These are phyloP conservation scores for Phanerochaete sordida DNA, from an alignment of 768 basidiomycete species.

Conservation along the genomic window DNA sequence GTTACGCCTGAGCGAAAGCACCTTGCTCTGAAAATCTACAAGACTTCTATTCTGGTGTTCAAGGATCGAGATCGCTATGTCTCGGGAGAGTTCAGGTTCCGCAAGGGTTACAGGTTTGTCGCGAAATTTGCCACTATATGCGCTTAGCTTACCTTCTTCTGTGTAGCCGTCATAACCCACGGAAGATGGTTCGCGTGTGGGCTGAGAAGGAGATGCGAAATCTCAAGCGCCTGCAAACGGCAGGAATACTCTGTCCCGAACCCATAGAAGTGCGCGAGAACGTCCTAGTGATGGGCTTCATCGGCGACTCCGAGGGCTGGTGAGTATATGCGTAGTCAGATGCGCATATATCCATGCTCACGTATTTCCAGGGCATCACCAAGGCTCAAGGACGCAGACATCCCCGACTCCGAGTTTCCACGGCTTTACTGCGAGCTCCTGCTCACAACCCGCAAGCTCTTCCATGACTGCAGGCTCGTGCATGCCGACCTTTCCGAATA, in stretches of 20 bases:
- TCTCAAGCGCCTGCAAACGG: constrained; percentile 76
- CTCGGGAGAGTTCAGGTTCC: constrained; percentile 93
- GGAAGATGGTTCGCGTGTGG: constrained; percentile 99
- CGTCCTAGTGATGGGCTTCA: constrained; percentile 92
- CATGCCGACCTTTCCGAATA: constrained; percentile 99
- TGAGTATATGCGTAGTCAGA: constrained; percentile 32
- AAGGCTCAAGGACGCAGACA: constrained; percentile 83
- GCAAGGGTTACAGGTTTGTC: constrained; percentile 67
- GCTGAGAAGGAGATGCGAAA: constrained; percentile 99
- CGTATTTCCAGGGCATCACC: constrained; percentile 73
- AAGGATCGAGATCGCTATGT: constrained; percentile 98
- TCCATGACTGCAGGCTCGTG: constrained; percentile 87
- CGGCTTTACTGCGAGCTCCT: constrained; percentile 77
- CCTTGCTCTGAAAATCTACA: constrained; percentile 95
- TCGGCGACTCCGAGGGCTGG: constrained; percentile 83
- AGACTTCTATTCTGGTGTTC: constrained; percentile 96
- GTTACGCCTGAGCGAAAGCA: constrained; percentile 51
- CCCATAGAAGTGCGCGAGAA: constrained; percentile 95
- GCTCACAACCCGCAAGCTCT: constrained; percentile 78
- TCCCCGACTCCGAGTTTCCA: constrained; percentile 47
- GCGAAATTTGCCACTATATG: constrained; percentile 13
- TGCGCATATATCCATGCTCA: not conserved
- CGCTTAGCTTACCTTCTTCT: not conserved
- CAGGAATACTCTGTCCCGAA: constrained; percentile 83
- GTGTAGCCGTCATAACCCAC: constrained; percentile 72